Evolutionary conservation across 1,284 basidiomycete genomes (phyloP).

Genomic region (Wallemia hederae): DNA sequence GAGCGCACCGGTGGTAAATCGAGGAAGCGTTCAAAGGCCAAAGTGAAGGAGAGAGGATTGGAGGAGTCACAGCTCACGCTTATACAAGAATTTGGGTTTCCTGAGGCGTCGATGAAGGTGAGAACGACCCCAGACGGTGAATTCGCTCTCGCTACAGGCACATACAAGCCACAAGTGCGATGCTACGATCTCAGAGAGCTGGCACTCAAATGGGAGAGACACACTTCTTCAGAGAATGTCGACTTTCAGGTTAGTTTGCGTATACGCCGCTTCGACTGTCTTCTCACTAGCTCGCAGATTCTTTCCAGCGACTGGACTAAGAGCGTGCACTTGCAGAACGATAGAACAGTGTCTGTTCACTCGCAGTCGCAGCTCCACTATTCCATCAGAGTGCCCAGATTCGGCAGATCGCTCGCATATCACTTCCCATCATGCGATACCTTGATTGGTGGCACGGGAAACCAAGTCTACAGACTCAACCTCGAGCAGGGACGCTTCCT

Average conservation of each 20-base stretch:
- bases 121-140: conserved; percentile 73
- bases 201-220: conserved; percentile 79
- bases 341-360: conserved; percentile 81
- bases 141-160: conserved; percentile 76
- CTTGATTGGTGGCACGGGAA: conserved; percentile 42
- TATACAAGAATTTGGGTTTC: conserved; percentile 86
- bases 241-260: conserved; percentile 76
- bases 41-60: background rate
- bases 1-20: background rate
- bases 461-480: conserved; percentile 75
- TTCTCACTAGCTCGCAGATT: conserved; percentile 25
- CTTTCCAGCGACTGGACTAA: conserved; percentile 98
- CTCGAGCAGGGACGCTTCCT: conserved; percentile 85
- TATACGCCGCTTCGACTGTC: conserved; percentile 2
- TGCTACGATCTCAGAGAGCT: conserved; percentile 88
- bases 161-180: conserved; percentile 91
- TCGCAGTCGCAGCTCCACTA: conserved; percentile 83
- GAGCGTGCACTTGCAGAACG: conserved; percentile 80
- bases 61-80: conserved; percentile 30
- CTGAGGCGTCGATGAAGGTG: conserved; percentile 75
- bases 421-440: conserved; percentile 58
- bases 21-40: background rate
- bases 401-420: conserved; percentile 73
- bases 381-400: conserved; percentile 69
- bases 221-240: conserved; percentile 86